A percentile compares a stretch with the other conserved stretches of the same genome.
These are phyloP conservation scores for Bidens hawaiensis DNA, from an alignment of 140 eudicot species.

Conservation along the genomic window DNA sequence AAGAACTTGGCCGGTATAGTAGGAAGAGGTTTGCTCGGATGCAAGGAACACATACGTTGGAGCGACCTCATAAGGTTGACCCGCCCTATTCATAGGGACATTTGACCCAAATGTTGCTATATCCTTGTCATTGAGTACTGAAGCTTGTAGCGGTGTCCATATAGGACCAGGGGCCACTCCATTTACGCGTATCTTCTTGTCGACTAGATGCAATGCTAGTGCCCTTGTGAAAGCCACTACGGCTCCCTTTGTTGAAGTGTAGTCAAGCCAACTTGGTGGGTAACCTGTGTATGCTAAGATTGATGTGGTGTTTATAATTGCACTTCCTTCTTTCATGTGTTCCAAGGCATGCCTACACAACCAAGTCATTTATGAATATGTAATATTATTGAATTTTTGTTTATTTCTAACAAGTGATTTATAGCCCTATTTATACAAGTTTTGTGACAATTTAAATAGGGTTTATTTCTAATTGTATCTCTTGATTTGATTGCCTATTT, in stretches of 20 bases:
- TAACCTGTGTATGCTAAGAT: not conserved
- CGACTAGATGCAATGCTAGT: not conserved
- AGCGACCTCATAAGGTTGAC: slow-evolving; percentile 27
- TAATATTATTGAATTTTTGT: too few species aligned
- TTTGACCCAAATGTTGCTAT: slow-evolving; percentile 6
- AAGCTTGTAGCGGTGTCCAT: slow-evolving; percentile 6
- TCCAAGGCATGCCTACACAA: slow-evolving; percentile 7
- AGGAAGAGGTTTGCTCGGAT: slow-evolving; percentile 29
- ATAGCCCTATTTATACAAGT: too few species aligned
- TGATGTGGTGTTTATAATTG: slow-evolving; percentile 20
- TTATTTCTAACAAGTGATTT: too few species aligned
- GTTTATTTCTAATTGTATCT: too few species aligned
- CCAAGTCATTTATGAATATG: too few species aligned
- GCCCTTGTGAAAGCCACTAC: slow-evolving; percentile 19
- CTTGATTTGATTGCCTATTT: too few species aligned
- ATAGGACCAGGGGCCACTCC: slow-evolving; percentile 26
- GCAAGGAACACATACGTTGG: slow-evolving; percentile 40
- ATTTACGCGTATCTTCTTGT: slow-evolving; percentile 16
- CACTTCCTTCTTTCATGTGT: slow-evolving; percentile 26
- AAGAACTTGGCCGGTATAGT: slow-evolving; percentile 44
- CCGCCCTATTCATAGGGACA: slow-evolving; percentile 16
- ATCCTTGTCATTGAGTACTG: not conserved
- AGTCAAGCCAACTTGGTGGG: slow-evolving; percentile 13
- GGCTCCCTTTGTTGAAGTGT: slow-evolving; percentile 24
- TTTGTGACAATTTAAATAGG: too few species aligned